Conservation (phyloP, 2,329 filamentous ascomycete genomes). For the Penicillium sp. region DNA sequence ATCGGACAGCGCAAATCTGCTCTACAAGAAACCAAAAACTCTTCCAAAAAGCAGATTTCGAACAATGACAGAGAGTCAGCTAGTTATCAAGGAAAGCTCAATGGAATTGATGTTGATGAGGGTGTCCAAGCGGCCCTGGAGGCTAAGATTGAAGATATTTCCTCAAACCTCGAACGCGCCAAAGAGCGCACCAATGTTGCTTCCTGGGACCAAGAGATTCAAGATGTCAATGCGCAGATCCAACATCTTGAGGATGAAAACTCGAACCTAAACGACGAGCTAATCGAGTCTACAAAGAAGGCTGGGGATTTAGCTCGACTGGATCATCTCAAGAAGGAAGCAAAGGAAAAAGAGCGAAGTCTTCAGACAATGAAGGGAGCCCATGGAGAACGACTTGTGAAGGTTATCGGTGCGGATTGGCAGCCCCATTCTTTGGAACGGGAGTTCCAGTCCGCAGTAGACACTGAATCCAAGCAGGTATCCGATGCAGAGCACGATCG, state of each 20-base stretch:
- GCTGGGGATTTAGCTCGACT: constrained; percentile 82
- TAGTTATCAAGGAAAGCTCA: constrained; percentile 65
- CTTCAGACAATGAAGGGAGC: constrained; percentile 75
- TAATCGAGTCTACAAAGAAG: constrained; percentile 76
- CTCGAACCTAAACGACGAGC: constrained; percentile 72
- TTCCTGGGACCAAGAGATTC: constrained; percentile 70
- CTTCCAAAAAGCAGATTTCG: constrained; percentile 69
- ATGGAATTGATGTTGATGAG: constrained; percentile 79
- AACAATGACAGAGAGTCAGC: constrained; percentile 70
- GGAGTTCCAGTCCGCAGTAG: constrained; percentile 65
- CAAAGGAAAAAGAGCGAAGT: constrained; percentile 69
- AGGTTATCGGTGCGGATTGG: constrained; percentile 67
- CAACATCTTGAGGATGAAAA: constrained; percentile 69
- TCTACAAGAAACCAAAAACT: constrained; percentile 70
- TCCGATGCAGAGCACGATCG: constrained; percentile 67
- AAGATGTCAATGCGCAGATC: constrained; percentile 64
- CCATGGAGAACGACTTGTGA: constrained; percentile 68
- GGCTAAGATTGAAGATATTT: constrained; percentile 68
- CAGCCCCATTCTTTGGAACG: constrained; percentile 66
- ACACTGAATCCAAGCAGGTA: constrained; percentile 58
- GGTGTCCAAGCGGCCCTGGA: constrained; percentile 77
- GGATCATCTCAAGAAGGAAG: constrained; percentile 77
- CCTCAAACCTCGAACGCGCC: constrained; percentile 60
- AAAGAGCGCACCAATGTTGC: constrained; percentile 63
- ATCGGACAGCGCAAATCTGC: constrained; percentile 73